Evolutionary conservation across 2,329 filamentous ascomycete genomes (phyloP), one percentile per base, ranked within the genome.

Genomic region (Cytospora paraplurivora): DNA sequence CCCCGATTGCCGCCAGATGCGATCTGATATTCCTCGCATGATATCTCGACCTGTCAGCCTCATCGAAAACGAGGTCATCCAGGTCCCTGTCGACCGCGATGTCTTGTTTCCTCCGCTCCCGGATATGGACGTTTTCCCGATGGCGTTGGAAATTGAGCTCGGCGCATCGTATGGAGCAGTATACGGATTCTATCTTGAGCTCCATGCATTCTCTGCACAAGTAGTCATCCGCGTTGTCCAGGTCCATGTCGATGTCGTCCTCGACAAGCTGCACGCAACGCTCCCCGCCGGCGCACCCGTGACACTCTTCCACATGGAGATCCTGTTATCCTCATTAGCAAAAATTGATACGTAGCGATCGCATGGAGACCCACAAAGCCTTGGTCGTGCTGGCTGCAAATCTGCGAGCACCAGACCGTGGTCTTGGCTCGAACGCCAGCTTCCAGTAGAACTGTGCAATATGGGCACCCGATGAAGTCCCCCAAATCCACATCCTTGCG

Each of bases 131-230:
- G 1, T 63, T 66, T 59, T 76, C 72, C 59, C 73, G 72, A 62
- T 76, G 75, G 1, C 66, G 64, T 56, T 71, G 69, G 56, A 75
- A 75, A 52, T 76, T 71, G 27, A 67, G 62, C 38, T 66, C 68
- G 17, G 73, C 73, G 57, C 75, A 76, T n/a, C 66, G 65, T 7
- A 68, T 59, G 37, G 68, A 72, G 68, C 75, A 76, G 70, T 72
- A 76, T 11, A 72, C 56, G 4, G 71, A 70, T 7, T 68, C 63
- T 11, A 69, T 66, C 61, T 71, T 71, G 35, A 73, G 70, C 17
- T 66, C 59, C 8, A 73, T 68, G 67, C 75, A 76, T 59, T 76
- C 74, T 27, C 65, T 69, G 69, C 75, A 76, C 66, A 76, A 60
- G 68, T 27, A 60, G 60, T 10, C 61, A 57, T 15, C 62, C 58